A percentile compares a stretch with the other conserved stretches of the same genome.
These are phyloP conservation scores for Hamamelis virginiana DNA, from an alignment of 164 flowering plant genomes.

Conservation along the genomic window DNA sequence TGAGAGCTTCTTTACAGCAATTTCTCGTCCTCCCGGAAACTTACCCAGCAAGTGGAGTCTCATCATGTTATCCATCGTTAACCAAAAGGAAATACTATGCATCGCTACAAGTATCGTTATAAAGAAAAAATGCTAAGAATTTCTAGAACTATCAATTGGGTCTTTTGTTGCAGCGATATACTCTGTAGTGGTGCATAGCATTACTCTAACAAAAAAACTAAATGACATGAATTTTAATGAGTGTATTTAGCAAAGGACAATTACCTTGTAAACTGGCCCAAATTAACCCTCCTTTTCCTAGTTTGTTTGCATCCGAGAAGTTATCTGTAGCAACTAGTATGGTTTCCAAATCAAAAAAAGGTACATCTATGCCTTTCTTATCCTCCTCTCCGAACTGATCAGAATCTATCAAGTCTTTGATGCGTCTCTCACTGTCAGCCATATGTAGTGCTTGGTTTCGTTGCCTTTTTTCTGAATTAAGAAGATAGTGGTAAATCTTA, in stretches of 20 bases:
- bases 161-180: too few species aligned
- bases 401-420: conserved; percentile 26
- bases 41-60: conserved; percentile 22
- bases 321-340: conserved; percentile 33
- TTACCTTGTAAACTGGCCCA: conserved; percentile 52
- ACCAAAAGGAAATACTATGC: too few species aligned
- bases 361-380: conserved; percentile 31
- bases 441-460: conserved; percentile 12
- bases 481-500: neutral
- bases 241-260: neutral
- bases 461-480: conserved; percentile 15
- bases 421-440: conserved; percentile 24
- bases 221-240: neutral
- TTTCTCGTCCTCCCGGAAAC: conserved; percentile 23
- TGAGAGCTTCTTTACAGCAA: too few species aligned
- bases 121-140: too few species aligned
- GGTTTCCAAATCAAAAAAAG: conserved; percentile 28
- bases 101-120: too few species aligned
- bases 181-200: too few species aligned
- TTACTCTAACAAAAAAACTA: too few species aligned
- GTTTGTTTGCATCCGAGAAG: conserved; percentile 44
- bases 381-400: conserved; percentile 28
- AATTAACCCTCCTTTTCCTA: conserved; percentile 53
- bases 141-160: too few species aligned
- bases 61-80: too few species aligned